Evolutionary conservation across 805 yeast species (phyloP).

Genomic region (Clavispora fructus): DNA sequence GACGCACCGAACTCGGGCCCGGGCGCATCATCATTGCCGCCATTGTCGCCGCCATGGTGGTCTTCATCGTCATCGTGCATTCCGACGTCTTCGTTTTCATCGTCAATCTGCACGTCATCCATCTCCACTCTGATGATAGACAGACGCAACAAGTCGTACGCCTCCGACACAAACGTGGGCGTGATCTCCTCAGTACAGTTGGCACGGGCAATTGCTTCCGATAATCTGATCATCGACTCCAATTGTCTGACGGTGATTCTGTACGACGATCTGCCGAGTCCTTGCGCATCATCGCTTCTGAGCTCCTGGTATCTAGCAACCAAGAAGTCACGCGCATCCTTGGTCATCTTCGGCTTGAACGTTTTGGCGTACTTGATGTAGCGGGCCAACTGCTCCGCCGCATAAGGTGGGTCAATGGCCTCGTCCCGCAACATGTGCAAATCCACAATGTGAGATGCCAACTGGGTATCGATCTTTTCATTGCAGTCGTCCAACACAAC

Average conservation of each 20-base stretch:
- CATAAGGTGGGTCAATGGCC: slow-evolving; percentile 84
- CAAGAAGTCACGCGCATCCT: slow-evolving; percentile 70
- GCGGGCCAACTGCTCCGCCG: slow-evolving; percentile 81
- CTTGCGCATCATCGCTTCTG: slow-evolving; percentile 87
- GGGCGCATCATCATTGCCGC: slow-evolving; percentile 10
- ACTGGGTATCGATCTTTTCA: slow-evolving; percentile 79
- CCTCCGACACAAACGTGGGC: slow-evolving; percentile 85
- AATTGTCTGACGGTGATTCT: slow-evolving; percentile 96
- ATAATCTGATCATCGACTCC: slow-evolving; percentile 86
- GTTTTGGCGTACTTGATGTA: slow-evolving; percentile 90
- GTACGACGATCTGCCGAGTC: slow-evolving; percentile 77
- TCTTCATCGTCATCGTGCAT: slow-evolving; percentile 2
- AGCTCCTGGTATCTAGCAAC: slow-evolving; percentile 79
- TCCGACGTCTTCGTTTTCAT: slow-evolving; percentile 35
- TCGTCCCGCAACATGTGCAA: slow-evolving; percentile 86
- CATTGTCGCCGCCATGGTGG: slow-evolving; percentile 12
- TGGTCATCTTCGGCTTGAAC: slow-evolving; percentile 83
- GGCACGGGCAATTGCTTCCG: slow-evolving; percentile 96
- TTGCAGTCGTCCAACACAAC: slow-evolving; percentile 94
- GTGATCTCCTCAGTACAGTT: slow-evolving; percentile 88
- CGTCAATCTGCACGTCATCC: slow-evolving; percentile 85
- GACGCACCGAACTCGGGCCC: slow-evolving; percentile 1
- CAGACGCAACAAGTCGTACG: slow-evolving; percentile 82
- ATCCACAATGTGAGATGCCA: slow-evolving; percentile 90
- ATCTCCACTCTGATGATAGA: slow-evolving; percentile 91